Evolutionary conservation across 164 flowering plant genomes (phyloP), one percentile per base, ranked within the genome.

Genomic region (Paratinospora sagittata): DNA sequence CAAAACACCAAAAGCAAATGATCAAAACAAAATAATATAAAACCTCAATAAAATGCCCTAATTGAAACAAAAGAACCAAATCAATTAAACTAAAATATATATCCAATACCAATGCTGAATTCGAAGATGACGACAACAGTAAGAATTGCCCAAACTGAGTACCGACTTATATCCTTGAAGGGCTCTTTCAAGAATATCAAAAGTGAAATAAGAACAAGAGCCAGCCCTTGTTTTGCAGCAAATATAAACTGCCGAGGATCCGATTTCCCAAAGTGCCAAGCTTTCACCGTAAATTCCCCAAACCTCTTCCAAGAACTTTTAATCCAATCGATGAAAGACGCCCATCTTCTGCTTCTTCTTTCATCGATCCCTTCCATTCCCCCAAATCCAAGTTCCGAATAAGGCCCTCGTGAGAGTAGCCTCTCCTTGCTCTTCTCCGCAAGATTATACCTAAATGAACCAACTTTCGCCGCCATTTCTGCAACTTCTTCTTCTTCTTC

Each of bases 121-220:
- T 93, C 98, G 72, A 93, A 93, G 65, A 86, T 87, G 4, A 91
- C 93, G 8, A 93, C 85, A 26, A 91, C 91, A 1, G 97, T 90
- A 26, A 93, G 83, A 33, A 93, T 80, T 1, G 92, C 96, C 98
- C 98, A 93, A 47, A 90, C 81, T 0, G 93, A 83, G 58, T 85
- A 84, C 67, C 74, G 80, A 49, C 84, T 66, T 7, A 85, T 69
- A 63, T 81, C 84, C 58, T 76, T 41, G 21, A 87, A 57, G 0
- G 97, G 96, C 60, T 81, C 84, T 76, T 84, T 85, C 26, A 86
- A 75, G 79, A 88, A 91, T 11, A 93, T 87, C 23, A 91, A 77
- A 23, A 91, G 57, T 0, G 98, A 86, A 2, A 84, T 74, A 30
- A 90, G n/a, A 0, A 85, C 73, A 43, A 93, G 73, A 0, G 97